phyloP scores from a whole-genome alignment of 352 stramenopile genomes.

The Pilasporangium apinafurcum region DNA sequence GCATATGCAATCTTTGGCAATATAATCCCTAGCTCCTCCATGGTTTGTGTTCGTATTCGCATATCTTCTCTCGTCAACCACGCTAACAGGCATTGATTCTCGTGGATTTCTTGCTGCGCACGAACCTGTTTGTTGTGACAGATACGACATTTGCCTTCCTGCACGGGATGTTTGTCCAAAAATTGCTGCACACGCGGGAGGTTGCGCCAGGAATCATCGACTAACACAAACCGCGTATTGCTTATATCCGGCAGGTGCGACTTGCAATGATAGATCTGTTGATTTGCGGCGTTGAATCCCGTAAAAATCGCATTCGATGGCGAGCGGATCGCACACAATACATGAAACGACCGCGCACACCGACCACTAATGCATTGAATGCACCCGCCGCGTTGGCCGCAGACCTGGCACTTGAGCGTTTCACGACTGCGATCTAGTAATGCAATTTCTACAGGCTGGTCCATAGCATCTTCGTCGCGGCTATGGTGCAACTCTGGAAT shows the following conservation, averaged over 20 bases:
- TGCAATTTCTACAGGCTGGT: slow-evolving; percentile 60
- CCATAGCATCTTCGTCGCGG: slow-evolving; percentile 37
- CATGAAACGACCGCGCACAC: slow-evolving; percentile 79
- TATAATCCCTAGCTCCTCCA: slow-evolving; percentile 26
- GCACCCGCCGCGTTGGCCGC: slow-evolving; percentile 69
- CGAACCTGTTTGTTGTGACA: slow-evolving; percentile 42
- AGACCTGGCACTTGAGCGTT: slow-evolving; percentile 74
- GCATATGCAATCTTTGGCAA: slow-evolving; percentile 34
- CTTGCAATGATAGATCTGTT: slow-evolving; percentile 84
- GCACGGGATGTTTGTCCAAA: slow-evolving; percentile 12
- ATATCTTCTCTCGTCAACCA: slow-evolving; percentile 48
- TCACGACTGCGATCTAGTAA: slow-evolving; percentile 63
- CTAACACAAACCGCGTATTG: slow-evolving; percentile 51
- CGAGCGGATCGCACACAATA: slow-evolving; percentile 70
- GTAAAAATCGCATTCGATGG: slow-evolving; percentile 71
- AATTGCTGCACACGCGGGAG: slow-evolving; percentile 18
- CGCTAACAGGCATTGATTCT: slow-evolving; percentile 51
- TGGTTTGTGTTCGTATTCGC: slow-evolving; percentile 22
- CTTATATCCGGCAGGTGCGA: slow-evolving; percentile 61
- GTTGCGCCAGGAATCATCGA: slow-evolving; percentile 51
- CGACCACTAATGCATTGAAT: slow-evolving; percentile 86
- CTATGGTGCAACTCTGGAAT: slow-evolving; percentile 83
- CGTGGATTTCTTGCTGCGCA: slow-evolving; percentile 34
- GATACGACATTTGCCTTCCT: slow-evolving; percentile 46
- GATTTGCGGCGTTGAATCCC: slow-evolving; percentile 71